Base-by-base conservation (phyloP, 176 grass and related monocot species). In the Ampelocalamus luodianensis region DNA sequence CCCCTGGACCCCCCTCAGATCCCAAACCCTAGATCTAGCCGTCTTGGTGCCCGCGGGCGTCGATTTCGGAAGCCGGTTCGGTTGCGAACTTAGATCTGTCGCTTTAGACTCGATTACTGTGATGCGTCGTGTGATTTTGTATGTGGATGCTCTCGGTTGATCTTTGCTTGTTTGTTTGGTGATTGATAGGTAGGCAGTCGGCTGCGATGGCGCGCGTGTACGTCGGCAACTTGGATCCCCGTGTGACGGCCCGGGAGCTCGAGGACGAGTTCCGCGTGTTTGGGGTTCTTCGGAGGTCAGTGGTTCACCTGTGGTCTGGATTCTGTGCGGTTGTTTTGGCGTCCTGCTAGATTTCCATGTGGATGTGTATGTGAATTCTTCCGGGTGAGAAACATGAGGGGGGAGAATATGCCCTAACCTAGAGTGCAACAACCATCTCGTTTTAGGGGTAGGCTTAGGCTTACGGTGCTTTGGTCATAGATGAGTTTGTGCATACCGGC, bases 211-310 rank as follows among this genome's bases (percentile, higher is more conserved):
- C 92, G 6, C 92, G 85, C 54, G 81, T 97, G 82, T 97, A 92
- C 88, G 92, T 97, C 20, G 92, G 94, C 24, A 92, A 92, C 71
- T 61, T 97, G 82, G 92, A 97, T 26, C 71, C 90, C 22, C 86
- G 86, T 12, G 88, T 89, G 78, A 87, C 83, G 0, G 92, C 85
- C 79, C 77, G 90, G 68, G 94, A 92, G 76, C 67, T 94, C 22
- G 92, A 94, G 89, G 92, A 97, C 78, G 92, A 97, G 81, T 97
- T 97, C 87, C 92, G 92, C 50, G 65, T 71, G 29, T 94, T 90
- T 29, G 94, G 94, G 34, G 92, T 94, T 67, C 86, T 97, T 68
- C 84, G 90, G 29, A 94, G 94, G 94, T 97, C 24, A 80, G 79
- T 67, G 38, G 26, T 48, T 79, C 15, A 54, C 76, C 6, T 53